Percentiles rank a stretch among this genome's conserved stretches.
Evolutionary conservation across 768 basidiomycete genomes (phyloP).

Genomic region (Suillus subaureus): DNA sequence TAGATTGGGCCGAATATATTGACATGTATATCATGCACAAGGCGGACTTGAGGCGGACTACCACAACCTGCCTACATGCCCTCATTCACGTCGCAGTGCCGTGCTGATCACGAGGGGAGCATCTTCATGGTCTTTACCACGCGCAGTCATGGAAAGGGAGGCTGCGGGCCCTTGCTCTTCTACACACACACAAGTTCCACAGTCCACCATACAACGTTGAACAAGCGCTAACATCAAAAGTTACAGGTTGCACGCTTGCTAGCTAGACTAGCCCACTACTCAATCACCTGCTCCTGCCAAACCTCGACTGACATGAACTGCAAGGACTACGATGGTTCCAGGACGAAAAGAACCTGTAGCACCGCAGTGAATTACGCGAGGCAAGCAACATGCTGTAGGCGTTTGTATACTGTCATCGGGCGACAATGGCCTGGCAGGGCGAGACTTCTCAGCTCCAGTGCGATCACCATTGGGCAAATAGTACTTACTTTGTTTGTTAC

Average conservation of each 20-base stretch:
- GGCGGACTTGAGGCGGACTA: not conserved
- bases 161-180: not conserved
- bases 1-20: constrained; percentile 2
- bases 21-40: not conserved
- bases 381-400: too few relatives aligned
- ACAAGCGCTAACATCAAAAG: not conserved
- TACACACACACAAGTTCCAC: not conserved
- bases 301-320: too few relatives aligned
- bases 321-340: too few relatives aligned
- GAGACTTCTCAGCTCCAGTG: too few relatives aligned
- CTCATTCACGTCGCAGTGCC: not conserved
- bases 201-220: not conserved
- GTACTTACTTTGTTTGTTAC: too few relatives aligned
- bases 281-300: too few relatives aligned
- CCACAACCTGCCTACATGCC: not conserved
- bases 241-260: not conserved
- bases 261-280: not conserved
- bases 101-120: not conserved
- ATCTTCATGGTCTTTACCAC: not conserved
- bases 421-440: too few relatives aligned
- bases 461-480: too few relatives aligned
- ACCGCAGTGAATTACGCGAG: too few relatives aligned
- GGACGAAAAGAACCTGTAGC: too few relatives aligned
- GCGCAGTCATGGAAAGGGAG: not conserved
- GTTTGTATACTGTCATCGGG: too few relatives aligned